phyloP scores from a whole-genome alignment of 306 rosid species.

The Fagus crenata region DNA sequence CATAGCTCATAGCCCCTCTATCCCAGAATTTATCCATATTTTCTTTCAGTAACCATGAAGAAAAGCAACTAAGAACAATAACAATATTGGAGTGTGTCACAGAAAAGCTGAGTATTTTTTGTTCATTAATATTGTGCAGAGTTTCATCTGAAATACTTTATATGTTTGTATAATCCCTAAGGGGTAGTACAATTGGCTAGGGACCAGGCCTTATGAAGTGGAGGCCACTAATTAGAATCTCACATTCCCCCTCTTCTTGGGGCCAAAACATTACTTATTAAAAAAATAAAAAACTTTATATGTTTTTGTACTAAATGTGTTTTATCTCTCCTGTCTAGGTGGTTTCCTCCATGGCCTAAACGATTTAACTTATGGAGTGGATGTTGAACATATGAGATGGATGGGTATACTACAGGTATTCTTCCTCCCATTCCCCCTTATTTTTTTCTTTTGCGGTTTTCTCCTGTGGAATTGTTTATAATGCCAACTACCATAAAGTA shows the following conservation, averaged over 20 bases:
- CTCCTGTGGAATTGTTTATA: constrained; percentile 2
- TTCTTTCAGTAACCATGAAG: not conserved
- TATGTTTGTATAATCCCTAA: not conserved
- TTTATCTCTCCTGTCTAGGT: constrained; percentile 46
- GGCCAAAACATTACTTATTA: too few species aligned
- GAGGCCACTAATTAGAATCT: too few species aligned
- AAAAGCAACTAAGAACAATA: not conserved
- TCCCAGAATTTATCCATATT: not conserved
- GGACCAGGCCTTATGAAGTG: too few species aligned
- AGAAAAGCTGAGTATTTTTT: not conserved
- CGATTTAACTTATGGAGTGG: constrained; percentile 83
- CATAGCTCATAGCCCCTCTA: not conserved
- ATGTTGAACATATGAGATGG: constrained; percentile 71
- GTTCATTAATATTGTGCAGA: not conserved
- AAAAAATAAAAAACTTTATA: not conserved
- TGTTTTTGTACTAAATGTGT: constrained; percentile 14
- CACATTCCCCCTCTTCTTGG: too few species aligned
- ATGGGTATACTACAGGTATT: constrained; percentile 87
- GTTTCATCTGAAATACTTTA: not conserved
- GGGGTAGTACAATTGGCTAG: too few species aligned
- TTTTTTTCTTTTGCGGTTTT: not conserved
- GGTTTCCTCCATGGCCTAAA: constrained; percentile 83
- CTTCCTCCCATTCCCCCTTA: not conserved
- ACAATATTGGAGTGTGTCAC: not conserved
- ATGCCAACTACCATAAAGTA: not conserved